Evolutionary conservation across 1,284 basidiomycete genomes (phyloP).

Genomic region (Trametes versicolor): DNA sequence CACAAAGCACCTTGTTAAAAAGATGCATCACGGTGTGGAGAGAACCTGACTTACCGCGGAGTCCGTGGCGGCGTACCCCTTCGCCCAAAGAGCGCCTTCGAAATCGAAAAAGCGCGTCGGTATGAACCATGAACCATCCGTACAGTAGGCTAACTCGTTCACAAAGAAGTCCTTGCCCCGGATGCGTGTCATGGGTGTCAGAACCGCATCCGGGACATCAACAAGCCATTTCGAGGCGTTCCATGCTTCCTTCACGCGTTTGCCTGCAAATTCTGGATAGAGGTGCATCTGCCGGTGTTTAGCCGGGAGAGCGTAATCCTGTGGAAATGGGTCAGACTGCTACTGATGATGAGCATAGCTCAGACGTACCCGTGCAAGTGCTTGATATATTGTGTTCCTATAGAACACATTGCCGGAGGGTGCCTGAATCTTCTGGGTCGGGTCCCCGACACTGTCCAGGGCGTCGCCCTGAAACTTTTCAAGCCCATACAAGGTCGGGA

Average conservation of each 20-base stretch:
- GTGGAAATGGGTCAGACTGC: background rate
- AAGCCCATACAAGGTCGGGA: constrained; percentile 17
- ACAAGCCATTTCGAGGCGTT: constrained; percentile 21
- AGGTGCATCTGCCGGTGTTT: constrained; percentile 1
- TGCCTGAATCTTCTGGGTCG: constrained; percentile 2
- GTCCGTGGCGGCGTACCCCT: too few relatives aligned
- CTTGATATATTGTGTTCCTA: constrained; percentile 10
- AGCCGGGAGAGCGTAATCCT: constrained; percentile 23
- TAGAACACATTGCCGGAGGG: constrained; percentile 23
- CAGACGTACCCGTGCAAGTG: constrained; percentile 6
- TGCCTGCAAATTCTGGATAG: constrained; percentile 9
- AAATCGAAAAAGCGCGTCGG: constrained; percentile 20
- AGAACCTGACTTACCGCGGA: background rate
- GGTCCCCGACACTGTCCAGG: constrained; percentile 7
- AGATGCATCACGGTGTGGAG: background rate
- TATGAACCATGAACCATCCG: constrained; percentile 6
- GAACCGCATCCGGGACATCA: constrained; percentile 19
- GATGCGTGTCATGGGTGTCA: constrained; percentile 33
- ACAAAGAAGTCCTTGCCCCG: constrained; percentile 36
- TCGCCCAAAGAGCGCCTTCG: background rate
- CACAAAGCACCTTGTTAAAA: background rate
- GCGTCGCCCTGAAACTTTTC: constrained; percentile 16
- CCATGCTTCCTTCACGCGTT: constrained; percentile 4
- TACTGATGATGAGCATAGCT: background rate
- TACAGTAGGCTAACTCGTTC: constrained; percentile 35